Evolutionary conservation across 2,329 filamentous ascomycete species (phyloP).

Genomic region (Lachnellula hyalina): DNA sequence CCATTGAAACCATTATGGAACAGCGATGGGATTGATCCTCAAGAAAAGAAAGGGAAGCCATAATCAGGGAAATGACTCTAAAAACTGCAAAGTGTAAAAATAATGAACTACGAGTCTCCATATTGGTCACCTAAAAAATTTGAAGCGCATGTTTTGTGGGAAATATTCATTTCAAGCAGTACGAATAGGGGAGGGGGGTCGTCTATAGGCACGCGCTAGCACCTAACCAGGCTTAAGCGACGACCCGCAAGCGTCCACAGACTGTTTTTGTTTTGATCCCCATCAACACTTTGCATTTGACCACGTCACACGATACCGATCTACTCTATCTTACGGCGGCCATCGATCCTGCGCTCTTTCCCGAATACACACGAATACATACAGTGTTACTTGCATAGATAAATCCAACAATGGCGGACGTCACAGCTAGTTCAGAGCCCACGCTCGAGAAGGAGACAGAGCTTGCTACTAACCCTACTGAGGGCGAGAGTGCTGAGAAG

Average conservation of each 20-base stretch:
- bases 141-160: too few relatives aligned
- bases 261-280: background rate
- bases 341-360: slow-evolving; percentile 9
- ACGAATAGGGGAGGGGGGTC: background rate
- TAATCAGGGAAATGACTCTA: too few relatives aligned
- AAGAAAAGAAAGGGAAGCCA: too few relatives aligned
- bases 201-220: slow-evolving; percentile 6
- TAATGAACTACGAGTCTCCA: too few relatives aligned
- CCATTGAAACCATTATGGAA: too few relatives aligned
- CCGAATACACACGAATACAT: background rate
- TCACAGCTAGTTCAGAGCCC: slow-evolving; percentile 33
- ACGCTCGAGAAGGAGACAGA: slow-evolving; percentile 38
- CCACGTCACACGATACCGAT: background rate
- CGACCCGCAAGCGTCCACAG: slow-evolving; percentile 2
- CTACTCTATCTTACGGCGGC: slow-evolving; percentile 5
- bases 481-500: slow-evolving; percentile 15
- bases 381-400: slow-evolving; percentile 8
- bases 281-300: slow-evolving; percentile 1
- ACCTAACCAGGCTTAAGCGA: slow-evolving; percentile 4
- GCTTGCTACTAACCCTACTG: slow-evolving; percentile 36
- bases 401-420: slow-evolving; percentile 32
- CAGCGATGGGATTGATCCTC: too few relatives aligned
- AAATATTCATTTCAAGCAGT: too few relatives aligned
- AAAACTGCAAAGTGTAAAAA: too few relatives aligned
- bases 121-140: too few relatives aligned